A percentile compares a stretch with the other conserved stretches of the same genome.
phyloP scores from a whole-genome alignment of 768 basidiomycete genomes.

The Clathrus columnatus region DNA sequence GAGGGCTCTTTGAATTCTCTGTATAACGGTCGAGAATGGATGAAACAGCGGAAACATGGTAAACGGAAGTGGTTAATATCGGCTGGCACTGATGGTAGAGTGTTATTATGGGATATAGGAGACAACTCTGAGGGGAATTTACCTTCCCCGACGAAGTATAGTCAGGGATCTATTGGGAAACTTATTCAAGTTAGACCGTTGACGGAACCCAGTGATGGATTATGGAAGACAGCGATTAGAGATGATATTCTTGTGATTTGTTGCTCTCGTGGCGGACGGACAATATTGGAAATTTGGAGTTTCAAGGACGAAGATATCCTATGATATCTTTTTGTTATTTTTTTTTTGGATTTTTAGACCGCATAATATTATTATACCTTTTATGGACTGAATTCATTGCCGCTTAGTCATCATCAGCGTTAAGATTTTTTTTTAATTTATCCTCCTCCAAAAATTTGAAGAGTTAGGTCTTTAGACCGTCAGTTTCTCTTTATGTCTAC shows the following conservation, averaged over 20 bases:
- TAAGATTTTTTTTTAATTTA: not conserved
- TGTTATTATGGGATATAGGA: slow-evolving; percentile 57
- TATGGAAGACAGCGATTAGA: slow-evolving; percentile 80
- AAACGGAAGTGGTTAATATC: slow-evolving; percentile 46
- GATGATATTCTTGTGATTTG: slow-evolving; percentile 69
- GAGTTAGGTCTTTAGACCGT: not conserved
- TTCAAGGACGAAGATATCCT: slow-evolving; percentile 23
- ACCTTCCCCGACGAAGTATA: slow-evolving; percentile 21
- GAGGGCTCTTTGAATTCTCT: slow-evolving; percentile 37
- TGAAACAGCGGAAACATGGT: not conserved
- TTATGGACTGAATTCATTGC: no score
- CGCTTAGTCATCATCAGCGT: not conserved
- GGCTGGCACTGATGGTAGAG: slow-evolving; percentile 79
- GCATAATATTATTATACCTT: no score
- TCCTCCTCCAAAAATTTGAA: not conserved
- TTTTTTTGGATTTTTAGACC: not conserved
- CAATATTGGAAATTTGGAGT: slow-evolving; percentile 83
- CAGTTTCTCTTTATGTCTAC: not conserved
- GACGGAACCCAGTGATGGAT: slow-evolving; percentile 65
- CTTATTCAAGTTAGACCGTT: slow-evolving; percentile 58
- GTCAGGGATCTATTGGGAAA: slow-evolving; percentile 40
- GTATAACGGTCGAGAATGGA: not conserved
- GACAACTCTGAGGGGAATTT: slow-evolving; percentile 26
- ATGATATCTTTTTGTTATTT: not conserved
- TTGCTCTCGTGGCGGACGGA: slow-evolving; percentile 72